These are phyloP conservation scores for Wickerhamomyces bisporus DNA, from an alignment of 805 yeast species.

Conservation along the genomic window DNA sequence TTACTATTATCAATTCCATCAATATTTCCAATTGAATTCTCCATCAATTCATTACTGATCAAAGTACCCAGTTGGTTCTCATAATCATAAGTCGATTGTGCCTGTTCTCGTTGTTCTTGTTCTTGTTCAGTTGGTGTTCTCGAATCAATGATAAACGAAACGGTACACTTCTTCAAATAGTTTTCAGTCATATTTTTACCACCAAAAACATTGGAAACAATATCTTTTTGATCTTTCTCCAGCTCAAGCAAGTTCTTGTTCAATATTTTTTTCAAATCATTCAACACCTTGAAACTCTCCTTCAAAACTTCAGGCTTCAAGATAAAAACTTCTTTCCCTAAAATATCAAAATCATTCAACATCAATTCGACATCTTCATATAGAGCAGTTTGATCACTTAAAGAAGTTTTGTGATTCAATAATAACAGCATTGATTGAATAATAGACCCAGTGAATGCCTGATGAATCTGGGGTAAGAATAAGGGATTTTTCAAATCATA, in stretches of 20 bases:
- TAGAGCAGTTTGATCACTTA: slow-evolving; percentile 16
- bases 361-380: slow-evolving; percentile 23
- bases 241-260: slow-evolving; percentile 22
- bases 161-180: slow-evolving; percentile 25
- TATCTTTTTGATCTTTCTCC: slow-evolving; percentile 24
- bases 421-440: slow-evolving; percentile 28
- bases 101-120: slow-evolving; percentile 4
- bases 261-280: slow-evolving; percentile 20
- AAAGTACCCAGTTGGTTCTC: slow-evolving; percentile 19
- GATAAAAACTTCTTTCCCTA: slow-evolving; percentile 21
- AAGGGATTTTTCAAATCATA: slow-evolving; percentile 22
- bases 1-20: slow-evolving; percentile 7
- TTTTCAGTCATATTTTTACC: slow-evolving; percentile 26
- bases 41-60: slow-evolving; percentile 12
- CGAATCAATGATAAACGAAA: slow-evolving; percentile 21
- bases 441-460: slow-evolving; percentile 28
- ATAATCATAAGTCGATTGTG: slow-evolving; percentile 11
- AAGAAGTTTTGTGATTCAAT: slow-evolving; percentile 16
- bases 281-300: slow-evolving; percentile 24
- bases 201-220: slow-evolving; percentile 28
- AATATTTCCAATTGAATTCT: slow-evolving; percentile 11
- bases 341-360: slow-evolving; percentile 20
- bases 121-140: slow-evolving; percentile 4
- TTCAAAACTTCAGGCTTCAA: slow-evolving; percentile 24
- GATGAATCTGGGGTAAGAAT: slow-evolving; percentile 29